Conservation (phyloP, 106 monocot species). For the Chionographis japonica region DNA sequence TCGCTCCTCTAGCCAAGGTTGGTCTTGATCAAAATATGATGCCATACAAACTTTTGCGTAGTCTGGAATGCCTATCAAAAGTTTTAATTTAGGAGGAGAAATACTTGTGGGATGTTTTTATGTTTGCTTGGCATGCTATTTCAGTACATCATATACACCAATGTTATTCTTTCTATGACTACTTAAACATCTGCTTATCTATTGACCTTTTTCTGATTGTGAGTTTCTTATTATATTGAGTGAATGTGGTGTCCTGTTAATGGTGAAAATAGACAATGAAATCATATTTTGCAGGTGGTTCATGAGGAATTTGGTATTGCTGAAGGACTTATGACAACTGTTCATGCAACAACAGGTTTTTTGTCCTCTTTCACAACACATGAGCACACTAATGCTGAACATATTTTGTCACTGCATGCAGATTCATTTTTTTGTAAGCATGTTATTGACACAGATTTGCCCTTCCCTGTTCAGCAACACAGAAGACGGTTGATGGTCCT, state of each 20-base stretch:
- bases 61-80: not conserved
- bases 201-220: no score
- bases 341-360: slow-evolving; percentile 96
- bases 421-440: not conserved
- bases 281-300: slow-evolving; percentile 60
- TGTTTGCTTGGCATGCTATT: no score
- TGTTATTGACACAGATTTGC: not conserved
- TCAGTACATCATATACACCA: no score
- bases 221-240: no score
- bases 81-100: no score
- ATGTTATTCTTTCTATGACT: no score
- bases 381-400: no score
- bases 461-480: slow-evolving; percentile 58
- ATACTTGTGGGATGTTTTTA: no score
- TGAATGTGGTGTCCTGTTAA: no score
- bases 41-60: not conserved
- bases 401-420: no score
- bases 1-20: slow-evolving; percentile 96
- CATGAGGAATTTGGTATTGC: slow-evolving; percentile 98
- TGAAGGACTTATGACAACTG: slow-evolving; percentile 98
- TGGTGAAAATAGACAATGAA: not conserved
- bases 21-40: not conserved
- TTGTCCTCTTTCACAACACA: not conserved
- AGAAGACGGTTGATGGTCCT: slow-evolving; percentile 97
- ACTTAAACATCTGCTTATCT: no score